Evolutionary conservation across 2,329 filamentous ascomycete species (phyloP), one percentile per base, ranked within the genome.

Genomic region (Botryotinia convoluta): DNA sequence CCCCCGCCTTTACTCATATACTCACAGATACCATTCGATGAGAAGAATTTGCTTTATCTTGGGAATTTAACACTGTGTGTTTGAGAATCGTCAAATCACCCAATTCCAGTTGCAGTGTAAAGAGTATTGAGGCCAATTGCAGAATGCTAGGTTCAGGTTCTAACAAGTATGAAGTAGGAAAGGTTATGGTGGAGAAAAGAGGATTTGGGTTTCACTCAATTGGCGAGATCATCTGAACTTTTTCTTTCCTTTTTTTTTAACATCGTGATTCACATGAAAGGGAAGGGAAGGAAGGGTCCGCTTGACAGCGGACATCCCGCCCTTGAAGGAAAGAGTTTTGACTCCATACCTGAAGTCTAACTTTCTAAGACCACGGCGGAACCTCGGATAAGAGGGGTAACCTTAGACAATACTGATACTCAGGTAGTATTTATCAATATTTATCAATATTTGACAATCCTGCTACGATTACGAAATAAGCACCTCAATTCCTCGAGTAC

Each of bases 201-300:
- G 18, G 18, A n/a, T 26, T 48, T 20, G 62, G 62, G 16, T 35
- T 62, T 65, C 63, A 65, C 29, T 35, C 20, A 20, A 32, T 37
- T 67, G 44, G 16, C 35, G 65, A 68, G 65, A 68, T 32, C 65
- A 57, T 68, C 35, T 57, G 48, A 68, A 42, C 45, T 54, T 67
- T 51, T 37, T 14, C 18, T 39, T 32, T 35, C 32, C 42, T 35
- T 26, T 20, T 14, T 20, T 22, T n/a, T 7, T 22, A 1, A 16
- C 20, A 14, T 61, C 14, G 51, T 29, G 51, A 57, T 57, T 57
- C 51, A 29, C 3, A 18, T 57, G 51, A 18, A 9, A 29, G 51
- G n/a, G n/a, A 67, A 37, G 26, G 32, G 35, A 54, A 29, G 63
- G 29, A 16, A 67, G 9, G 48, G 26, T 32, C 48, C 48, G 12